Evolutionary conservation across 1,139 yeast genomes (phyloP).

Genomic region (Pichia sp.): DNA sequence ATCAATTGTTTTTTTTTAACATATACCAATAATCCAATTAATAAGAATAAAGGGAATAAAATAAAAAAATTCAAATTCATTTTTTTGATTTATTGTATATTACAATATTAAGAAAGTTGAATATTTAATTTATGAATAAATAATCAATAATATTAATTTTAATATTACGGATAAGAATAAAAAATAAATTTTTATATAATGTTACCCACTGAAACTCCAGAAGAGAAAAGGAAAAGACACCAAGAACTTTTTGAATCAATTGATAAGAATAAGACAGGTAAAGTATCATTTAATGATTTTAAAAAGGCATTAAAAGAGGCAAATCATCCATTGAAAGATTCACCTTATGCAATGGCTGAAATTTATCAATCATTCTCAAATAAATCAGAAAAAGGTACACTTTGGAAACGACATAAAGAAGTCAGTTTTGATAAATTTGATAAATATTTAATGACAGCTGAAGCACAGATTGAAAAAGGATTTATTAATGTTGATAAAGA

Average conservation of each 20-base stretch:
- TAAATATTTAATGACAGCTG: slow-evolving; percentile 25
- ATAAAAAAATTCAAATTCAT: too few species aligned
- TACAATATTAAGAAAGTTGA: too few species aligned
- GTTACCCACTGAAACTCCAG: slow-evolving; percentile 14
- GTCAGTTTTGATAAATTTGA: slow-evolving; percentile 32
- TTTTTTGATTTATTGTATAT: too few species aligned
- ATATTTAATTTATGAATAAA: too few species aligned
- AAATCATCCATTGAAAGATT: slow-evolving; percentile 63
- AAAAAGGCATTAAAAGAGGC: slow-evolving; percentile 45
- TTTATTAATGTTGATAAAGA: slow-evolving; percentile 68
- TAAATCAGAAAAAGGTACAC: slow-evolving; percentile 18
- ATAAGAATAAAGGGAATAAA: too few species aligned
- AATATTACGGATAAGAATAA: neutral
- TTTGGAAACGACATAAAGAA: slow-evolving; percentile 17
- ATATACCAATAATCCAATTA: too few species aligned
- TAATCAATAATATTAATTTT: too few species aligned
- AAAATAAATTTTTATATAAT: neutral
- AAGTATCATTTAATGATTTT: slow-evolving; percentile 50
- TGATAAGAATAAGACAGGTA: slow-evolving; percentile 50
- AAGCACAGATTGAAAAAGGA: slow-evolving; percentile 57
- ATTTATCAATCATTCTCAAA: slow-evolving; percentile 28
- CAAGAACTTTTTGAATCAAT: slow-evolving; percentile 38
- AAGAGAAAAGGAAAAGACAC: slow-evolving; percentile 27
- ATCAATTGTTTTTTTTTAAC: too few species aligned
- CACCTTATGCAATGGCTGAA: slow-evolving; percentile 48